Evolutionary conservation across 176 grass and related monocot genomes (phyloP).

Genomic region (Carex myosuroides): DNA sequence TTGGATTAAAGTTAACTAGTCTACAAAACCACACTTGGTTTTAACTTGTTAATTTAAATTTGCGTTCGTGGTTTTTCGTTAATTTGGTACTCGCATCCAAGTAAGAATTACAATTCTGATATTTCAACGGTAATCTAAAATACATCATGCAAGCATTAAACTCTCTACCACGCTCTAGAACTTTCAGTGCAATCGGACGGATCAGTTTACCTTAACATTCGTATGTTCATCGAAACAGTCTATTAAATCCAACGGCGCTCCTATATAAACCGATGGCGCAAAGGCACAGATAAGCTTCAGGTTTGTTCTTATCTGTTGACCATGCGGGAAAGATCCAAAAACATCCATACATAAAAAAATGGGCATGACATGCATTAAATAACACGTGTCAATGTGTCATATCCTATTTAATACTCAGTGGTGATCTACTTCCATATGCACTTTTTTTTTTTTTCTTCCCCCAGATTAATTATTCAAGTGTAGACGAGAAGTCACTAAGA

Average conservation of each 20-base stretch:
- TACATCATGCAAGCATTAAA: not conserved
- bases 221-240: not conserved
- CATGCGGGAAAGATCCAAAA: not conserved
- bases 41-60: not conserved
- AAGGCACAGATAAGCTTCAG: not conserved
- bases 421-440: not conserved
- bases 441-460: not conserved
- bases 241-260: not conserved
- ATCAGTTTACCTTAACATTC: not conserved
- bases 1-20: not conserved
- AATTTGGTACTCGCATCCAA: not conserved
- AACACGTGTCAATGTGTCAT: conserved; percentile 15
- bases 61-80: not conserved
- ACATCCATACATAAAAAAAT: not conserved
- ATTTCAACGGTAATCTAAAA: not conserved
- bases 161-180: too few species aligned
- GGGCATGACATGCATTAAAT: not conserved
- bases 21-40: not conserved
- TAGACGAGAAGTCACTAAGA: not conserved
- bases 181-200: too few species aligned
- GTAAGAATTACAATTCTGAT: not conserved
- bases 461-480: not conserved
- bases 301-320: conserved; percentile 2
- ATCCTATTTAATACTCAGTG: not conserved
- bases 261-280: not conserved